Evolutionary conservation across 306 rosid genomes (phyloP), one percentile per base, ranked within the genome.

Genomic region (Gleditsia sinensis): DNA sequence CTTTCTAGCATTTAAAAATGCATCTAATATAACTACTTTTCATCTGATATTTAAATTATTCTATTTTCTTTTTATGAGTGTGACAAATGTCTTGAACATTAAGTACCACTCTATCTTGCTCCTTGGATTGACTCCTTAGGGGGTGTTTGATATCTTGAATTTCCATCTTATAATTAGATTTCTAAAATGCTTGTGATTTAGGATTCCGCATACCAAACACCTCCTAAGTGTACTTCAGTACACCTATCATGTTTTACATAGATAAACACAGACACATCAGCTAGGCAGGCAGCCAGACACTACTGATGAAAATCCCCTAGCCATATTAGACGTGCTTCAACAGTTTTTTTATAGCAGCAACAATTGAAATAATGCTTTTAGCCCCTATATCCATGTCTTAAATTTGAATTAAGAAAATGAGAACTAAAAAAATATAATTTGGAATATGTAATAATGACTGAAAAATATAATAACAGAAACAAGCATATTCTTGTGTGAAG

Each of bases 261-360:
- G 76, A 67, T 9, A 48, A 75, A 30, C 66, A n/a, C 25, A 13
- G 16, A 5, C 28, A 56, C 53, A 23, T 19, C 49, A 3, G 53
- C 46, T 67, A 14, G 3, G 17, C 48, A 17, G 43, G 53, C 48
- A 14, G 3, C 12, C 48, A 17, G 43, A 23, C 48, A 53, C 65
- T 11, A 74, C 19, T 61, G 21, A 19, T 37, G 54, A 73, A 80
- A 68, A 62, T 74, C 55, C 55, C 51, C 76, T 20, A 49, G 23
- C 65, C 50, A 80, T 40, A 43, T 61, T 61, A 62, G 46, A 61
- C 53, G 74, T 24, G 42, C 72, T 53, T 56, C 17, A 65, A 10
- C 3, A 40, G 49, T 71, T 66, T 54, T 28, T 64, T 42, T 11
- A 61, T 37, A 34, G 37, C 17, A 43, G 11, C 9, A 55, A 32